Conservation (phyloP, 352 stramenopile genomes). For the Lagenidium sp. region DNA sequence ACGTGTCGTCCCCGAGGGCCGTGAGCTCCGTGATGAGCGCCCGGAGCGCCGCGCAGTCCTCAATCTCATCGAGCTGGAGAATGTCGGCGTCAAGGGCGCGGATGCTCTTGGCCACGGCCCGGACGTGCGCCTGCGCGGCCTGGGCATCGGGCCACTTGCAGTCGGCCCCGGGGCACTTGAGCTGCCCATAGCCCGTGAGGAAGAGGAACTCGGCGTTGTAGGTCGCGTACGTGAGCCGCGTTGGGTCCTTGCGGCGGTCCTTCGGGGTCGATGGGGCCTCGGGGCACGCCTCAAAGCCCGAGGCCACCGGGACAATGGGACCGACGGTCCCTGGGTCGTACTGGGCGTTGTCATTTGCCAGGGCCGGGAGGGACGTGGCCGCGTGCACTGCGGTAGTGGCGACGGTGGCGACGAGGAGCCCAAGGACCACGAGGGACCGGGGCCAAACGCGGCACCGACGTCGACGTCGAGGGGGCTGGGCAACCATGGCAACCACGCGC, state of each 20-base stretch:
- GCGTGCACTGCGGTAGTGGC: too few relatives aligned
- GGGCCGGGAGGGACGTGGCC: too few relatives aligned
- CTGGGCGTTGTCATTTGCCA: too few relatives aligned
- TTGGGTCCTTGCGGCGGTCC: constrained; percentile 34
- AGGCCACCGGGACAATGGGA: too few relatives aligned
- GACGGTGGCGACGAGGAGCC: too few relatives aligned
- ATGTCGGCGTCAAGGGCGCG: constrained; percentile 49
- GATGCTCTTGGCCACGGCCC: constrained; percentile 39
- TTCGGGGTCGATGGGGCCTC: constrained; percentile 24
- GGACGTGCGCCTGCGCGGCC: constrained; percentile 34
- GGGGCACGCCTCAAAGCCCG: too few relatives aligned
- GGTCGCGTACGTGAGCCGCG: constrained; percentile 51
- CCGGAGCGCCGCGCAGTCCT: constrained; percentile 41
- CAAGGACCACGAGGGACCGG: too few relatives aligned
- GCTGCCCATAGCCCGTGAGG: constrained; percentile 24
- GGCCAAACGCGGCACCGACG: too few relatives aligned
- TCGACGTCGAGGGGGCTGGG: too few relatives aligned
- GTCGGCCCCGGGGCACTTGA: constrained; percentile 33
- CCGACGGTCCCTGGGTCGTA: too few relatives aligned
- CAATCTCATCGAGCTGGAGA: constrained; percentile 55
- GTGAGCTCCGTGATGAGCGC: constrained; percentile 37
- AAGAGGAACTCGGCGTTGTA: constrained; percentile 64
- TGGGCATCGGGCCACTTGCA: constrained; percentile 40
- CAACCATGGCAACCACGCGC: too few relatives aligned
- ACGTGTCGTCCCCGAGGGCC: constrained; percentile 35